Evolutionary conservation across 2,329 filamentous ascomycete species (phyloP).

Genomic region (Fusarium pilosicola): DNA sequence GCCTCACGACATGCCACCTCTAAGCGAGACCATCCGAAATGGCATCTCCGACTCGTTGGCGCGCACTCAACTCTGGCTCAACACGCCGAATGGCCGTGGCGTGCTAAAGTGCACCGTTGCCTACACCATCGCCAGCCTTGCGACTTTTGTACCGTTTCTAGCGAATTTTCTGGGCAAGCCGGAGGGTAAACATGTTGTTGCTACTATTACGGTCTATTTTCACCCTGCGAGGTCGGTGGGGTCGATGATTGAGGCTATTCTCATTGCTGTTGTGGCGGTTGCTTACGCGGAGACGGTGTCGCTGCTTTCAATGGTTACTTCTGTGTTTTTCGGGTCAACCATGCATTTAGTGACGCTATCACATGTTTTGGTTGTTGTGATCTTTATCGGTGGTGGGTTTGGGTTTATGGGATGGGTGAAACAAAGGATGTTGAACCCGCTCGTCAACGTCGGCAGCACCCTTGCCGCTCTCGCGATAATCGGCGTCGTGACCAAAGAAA

Average conservation of each 20-base stretch:
- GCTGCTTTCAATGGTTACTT: slow-evolving; percentile 85
- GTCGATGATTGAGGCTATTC: slow-evolving; percentile 87
- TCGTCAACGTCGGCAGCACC: slow-evolving; percentile 87
- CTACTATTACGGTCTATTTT: slow-evolving; percentile 94
- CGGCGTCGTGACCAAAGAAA: slow-evolving; percentile 89
- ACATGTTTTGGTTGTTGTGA: slow-evolving; percentile 79
- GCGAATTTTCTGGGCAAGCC: slow-evolving; percentile 80
- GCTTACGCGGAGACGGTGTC: slow-evolving; percentile 75
- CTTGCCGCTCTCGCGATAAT: slow-evolving; percentile 89
- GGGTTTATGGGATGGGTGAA: slow-evolving; percentile 91
- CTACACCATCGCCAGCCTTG: slow-evolving; percentile 86
- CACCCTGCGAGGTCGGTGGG: slow-evolving; percentile 87
- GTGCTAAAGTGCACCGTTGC: slow-evolving; percentile 93
- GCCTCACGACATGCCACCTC: slow-evolving; percentile 2
- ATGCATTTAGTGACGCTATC: slow-evolving; percentile 75
- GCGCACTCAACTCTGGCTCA: slow-evolving; percentile 65
- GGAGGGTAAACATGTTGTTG: slow-evolving; percentile 93
- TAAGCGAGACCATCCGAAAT: slow-evolving; percentile 22
- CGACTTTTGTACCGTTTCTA: slow-evolving; percentile 81
- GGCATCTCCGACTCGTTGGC: slow-evolving; percentile 51
- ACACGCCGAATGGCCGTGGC: slow-evolving; percentile 77
- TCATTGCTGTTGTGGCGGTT: slow-evolving; percentile 81
- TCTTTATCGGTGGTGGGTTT: slow-evolving; percentile 87
- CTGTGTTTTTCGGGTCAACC: slow-evolving; percentile 77
- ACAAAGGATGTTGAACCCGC: slow-evolving; percentile 77